These are phyloP conservation scores for Cladosporium sp. DNA, from an alignment of 2,329 filamentous ascomycete species.

Conservation along the genomic window DNA sequence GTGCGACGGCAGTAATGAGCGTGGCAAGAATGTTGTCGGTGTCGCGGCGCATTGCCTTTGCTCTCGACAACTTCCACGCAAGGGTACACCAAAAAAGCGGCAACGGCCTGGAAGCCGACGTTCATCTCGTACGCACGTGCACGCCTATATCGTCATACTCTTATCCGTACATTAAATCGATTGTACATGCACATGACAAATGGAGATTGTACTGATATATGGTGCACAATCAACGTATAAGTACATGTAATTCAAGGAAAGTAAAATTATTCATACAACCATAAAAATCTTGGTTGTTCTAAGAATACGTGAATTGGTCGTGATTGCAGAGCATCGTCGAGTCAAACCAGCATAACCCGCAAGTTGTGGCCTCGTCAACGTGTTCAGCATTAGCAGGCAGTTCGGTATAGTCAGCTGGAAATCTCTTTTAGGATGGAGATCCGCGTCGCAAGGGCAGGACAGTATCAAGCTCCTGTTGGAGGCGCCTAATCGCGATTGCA, in stretches of 20 bases:
- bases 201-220: not conserved
- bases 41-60: not conserved
- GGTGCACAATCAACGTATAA: not conserved
- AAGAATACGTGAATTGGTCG: not conserved
- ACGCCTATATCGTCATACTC: not conserved
- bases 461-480: not conserved
- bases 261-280: not conserved
- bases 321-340: not conserved
- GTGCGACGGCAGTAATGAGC: slow-evolving; percentile 9
- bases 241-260: not conserved
- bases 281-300: not conserved
- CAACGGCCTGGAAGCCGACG: not conserved
- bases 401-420: not conserved
- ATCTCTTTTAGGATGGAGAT: not conserved
- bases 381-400: not conserved
- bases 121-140: not conserved
- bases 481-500: not conserved
- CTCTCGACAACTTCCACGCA: slow-evolving; percentile 1
- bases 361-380: not conserved
- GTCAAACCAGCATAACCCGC: not conserved
- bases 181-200: not conserved
- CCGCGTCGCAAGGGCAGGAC: not conserved
- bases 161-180: not conserved
- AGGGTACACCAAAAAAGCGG: slow-evolving; percentile 1
- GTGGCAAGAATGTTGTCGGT: slow-evolving; percentile 2